These are phyloP conservation scores for Lentinula guzmanii DNA, from an alignment of 768 basidiomycete genomes.

Conservation along the genomic window DNA sequence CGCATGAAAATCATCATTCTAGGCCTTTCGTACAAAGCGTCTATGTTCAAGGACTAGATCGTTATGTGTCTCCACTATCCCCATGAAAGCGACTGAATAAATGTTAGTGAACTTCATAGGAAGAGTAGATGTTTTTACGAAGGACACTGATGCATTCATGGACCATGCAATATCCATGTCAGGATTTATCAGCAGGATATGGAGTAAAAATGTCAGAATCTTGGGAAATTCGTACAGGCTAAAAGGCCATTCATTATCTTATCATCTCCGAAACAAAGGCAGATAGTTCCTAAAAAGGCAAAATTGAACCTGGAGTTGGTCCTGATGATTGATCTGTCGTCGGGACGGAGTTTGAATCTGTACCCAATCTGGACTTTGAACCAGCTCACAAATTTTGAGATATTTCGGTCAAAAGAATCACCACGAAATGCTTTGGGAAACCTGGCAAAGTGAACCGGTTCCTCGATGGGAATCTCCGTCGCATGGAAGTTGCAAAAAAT, in stretches of 20 bases:
- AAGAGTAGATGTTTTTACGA: too few species aligned
- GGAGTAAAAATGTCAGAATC: not conserved
- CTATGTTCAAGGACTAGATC: too few species aligned
- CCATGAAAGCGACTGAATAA: too few species aligned
- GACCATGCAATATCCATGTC: not conserved
- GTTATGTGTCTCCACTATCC: too few species aligned
- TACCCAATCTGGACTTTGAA: not conserved
- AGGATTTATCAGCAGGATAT: not conserved
- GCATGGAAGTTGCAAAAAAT: not conserved
- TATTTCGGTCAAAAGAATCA: not conserved
- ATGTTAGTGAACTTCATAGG: too few species aligned
- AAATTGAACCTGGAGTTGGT: not conserved
- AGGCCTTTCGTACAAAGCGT: too few species aligned
- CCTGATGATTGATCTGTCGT: not conserved
- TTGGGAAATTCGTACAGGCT: not conserved
- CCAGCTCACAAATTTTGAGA: not conserved
- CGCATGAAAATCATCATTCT: too few species aligned
- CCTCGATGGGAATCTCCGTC: not conserved
- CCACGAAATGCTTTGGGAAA: not conserved
- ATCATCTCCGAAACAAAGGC: not conserved
- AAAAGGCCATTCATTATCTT: not conserved
- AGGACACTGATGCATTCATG: not conserved
- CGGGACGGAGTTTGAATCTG: constrained; percentile 3
- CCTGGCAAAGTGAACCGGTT: not conserved
- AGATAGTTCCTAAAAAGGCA: not conserved